Evolutionary conservation across 345 rosid species (phyloP), one percentile per base, ranked within the genome.

Genomic region (Lepidium africanum): DNA sequence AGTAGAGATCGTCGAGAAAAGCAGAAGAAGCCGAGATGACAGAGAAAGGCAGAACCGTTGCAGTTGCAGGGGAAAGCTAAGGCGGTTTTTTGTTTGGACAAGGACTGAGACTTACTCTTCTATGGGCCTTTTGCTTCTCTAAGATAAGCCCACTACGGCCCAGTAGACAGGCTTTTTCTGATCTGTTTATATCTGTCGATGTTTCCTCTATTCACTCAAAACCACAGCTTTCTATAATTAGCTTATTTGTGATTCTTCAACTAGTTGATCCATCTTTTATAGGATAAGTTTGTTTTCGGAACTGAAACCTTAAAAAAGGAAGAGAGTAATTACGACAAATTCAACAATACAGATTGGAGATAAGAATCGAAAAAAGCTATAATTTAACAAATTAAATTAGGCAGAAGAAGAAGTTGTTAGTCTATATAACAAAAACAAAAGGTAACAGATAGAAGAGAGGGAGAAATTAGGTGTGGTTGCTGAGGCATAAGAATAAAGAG

Each of bases 161-260:
- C 27, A 21, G 23, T 21, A 21, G 23, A 21, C 23, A 21, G 23
- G 2, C 2, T 21, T 21, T 21, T 21, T 21, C 2, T 21, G 23
- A 21, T 21, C 23, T 21, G 2, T 21, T 2, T 21, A n/a, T n/a
- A n/a, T n/a, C n/a, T n/a, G n/a, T n/a, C n/a, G 23, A 21, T 21
- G 23, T 21, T 21, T 10, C 1, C 12, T 39, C 42, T 39, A 13
- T 40, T 60, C 23, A 56, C n/a, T 41, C 63, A 30, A 42, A 46
- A 48, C 42, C 42, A 32, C 35, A 40, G 10, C 12, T 33, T 57
- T 58, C 77, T 73, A 50, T 49, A 30, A 30, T 49, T 65, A 65
- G 72, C 17, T 51, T 62, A 2, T 64, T 50, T 13, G 45, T 47
- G 3, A 25, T 27, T 27, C 32, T 27, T 27, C 0, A 27, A 27